Evolutionary conservation across 441 rosid genomes (phyloP).

Genomic region (Corymbia calophylla): DNA sequence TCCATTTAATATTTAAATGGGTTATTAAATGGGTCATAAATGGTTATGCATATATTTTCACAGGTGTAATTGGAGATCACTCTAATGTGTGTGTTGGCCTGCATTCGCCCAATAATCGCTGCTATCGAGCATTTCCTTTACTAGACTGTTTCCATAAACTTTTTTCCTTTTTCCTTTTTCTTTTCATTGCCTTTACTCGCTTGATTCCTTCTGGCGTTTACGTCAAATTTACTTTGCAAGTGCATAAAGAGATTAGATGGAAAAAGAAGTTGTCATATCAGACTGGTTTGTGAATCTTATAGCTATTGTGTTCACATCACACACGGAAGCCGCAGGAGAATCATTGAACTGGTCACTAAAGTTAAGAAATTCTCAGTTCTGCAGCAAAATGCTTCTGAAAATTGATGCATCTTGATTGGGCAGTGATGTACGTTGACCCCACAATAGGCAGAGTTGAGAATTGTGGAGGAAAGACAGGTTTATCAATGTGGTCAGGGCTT

Average conservation of each 20-base stretch:
- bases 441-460: not conserved
- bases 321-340: not conserved
- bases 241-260: not conserved
- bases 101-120: not conserved
- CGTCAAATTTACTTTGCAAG: not conserved
- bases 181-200: not conserved
- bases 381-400: not conserved
- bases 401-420: not conserved
- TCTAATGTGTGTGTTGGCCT: not conserved
- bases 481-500: not conserved
- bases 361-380: not conserved
- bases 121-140: not conserved
- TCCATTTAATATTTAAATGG: too few relatives aligned
- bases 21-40: too few relatives aligned
- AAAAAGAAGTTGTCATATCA: not conserved
- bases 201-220: not conserved
- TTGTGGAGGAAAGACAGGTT: not conserved
- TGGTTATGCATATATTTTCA: too few relatives aligned
- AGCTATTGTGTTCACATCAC: not conserved
- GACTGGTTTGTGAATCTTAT: not conserved
- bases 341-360: not conserved
- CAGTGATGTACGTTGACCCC: not conserved
- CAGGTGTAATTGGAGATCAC: not conserved
- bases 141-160: not conserved
- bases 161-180: rapidly evolving